Evolutionary conservation across 2,329 filamentous ascomycete genomes (phyloP).

Genomic region (Emmonsia crescens): DNA sequence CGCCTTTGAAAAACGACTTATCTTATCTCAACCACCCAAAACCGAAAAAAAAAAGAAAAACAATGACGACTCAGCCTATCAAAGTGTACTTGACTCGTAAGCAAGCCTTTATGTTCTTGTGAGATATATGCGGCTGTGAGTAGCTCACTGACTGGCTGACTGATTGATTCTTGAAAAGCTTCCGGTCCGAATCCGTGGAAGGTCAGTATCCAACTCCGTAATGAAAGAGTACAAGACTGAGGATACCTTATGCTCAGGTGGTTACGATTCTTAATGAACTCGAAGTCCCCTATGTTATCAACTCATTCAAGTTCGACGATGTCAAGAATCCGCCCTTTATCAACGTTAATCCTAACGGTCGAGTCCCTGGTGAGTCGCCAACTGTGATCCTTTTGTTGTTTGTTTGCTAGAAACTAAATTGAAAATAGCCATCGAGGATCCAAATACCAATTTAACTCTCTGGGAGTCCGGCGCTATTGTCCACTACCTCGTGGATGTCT

Average conservation of each 20-base stretch:
- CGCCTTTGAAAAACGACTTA: neutral
- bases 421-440: constrained; percentile 24
- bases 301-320: neutral
- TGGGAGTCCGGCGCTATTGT: constrained; percentile 32
- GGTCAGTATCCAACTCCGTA: neutral
- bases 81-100: neutral
- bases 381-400: neutral
- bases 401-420: neutral
- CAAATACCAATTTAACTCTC: constrained; percentile 26
- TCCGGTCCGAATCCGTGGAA: neutral
- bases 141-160: neutral
- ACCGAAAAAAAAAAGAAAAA: neutral
- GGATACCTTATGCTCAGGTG: neutral
- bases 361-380: constrained; percentile 19
- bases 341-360: constrained; percentile 37
- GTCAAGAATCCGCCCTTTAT: constrained; percentile 19
- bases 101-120: neutral
- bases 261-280: constrained; percentile 3
- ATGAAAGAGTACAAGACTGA: neutral
- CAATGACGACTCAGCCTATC: neutral
- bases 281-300: neutral
- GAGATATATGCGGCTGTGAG: neutral
- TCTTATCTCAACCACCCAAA: too few relatives aligned
- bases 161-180: neutral
- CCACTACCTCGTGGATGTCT: constrained; percentile 30